A percentile compares a stretch with the other conserved stretches of the same genome.
These are phyloP conservation scores for Chaetomium strumarium DNA, from an alignment of 2,329 filamentous ascomycete genomes.

Conservation along the genomic window DNA sequence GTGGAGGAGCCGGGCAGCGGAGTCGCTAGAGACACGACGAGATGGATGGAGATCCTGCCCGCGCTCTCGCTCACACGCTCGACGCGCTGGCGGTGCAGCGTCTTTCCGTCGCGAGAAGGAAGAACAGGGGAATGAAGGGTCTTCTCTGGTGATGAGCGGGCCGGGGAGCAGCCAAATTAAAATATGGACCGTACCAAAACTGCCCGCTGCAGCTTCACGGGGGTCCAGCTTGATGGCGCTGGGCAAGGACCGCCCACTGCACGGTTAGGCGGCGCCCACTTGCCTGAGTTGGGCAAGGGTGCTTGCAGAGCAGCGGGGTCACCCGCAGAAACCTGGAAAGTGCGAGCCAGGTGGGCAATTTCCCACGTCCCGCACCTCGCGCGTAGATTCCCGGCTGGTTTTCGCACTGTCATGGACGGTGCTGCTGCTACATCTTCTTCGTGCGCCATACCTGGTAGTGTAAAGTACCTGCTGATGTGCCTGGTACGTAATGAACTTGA, in stretches of 20 bases:
- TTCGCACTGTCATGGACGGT: constrained; percentile 14
- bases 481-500: no score
- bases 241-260: constrained; percentile 9
- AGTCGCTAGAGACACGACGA: constrained; percentile 1
- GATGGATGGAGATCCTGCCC: constrained; percentile 7
- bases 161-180: constrained; percentile 22
- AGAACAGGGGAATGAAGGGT: constrained; percentile 19
- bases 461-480: no score
- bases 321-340: constrained; percentile 15
- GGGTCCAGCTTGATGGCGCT: constrained; percentile 20
- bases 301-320: constrained; percentile 15
- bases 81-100: constrained; percentile 16
- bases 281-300: constrained; percentile 16
- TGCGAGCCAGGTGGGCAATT: constrained; percentile 12
- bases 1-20: constrained; percentile 1
- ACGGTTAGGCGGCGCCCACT: constrained; percentile 17
- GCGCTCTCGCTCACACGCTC: constrained; percentile 16
- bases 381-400: background rate
- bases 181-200: constrained; percentile 16
- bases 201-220: constrained; percentile 3
- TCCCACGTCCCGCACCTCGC: constrained; percentile 10
- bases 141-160: constrained; percentile 21
- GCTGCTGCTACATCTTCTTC: background rate
- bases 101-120: constrained; percentile 19
- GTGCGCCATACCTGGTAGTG: no score